A percentile compares a stretch with the other conserved stretches of the same genome.
Evolutionary conservation across 768 basidiomycete genomes (phyloP).

Genomic region (Boletales sp.): DNA sequence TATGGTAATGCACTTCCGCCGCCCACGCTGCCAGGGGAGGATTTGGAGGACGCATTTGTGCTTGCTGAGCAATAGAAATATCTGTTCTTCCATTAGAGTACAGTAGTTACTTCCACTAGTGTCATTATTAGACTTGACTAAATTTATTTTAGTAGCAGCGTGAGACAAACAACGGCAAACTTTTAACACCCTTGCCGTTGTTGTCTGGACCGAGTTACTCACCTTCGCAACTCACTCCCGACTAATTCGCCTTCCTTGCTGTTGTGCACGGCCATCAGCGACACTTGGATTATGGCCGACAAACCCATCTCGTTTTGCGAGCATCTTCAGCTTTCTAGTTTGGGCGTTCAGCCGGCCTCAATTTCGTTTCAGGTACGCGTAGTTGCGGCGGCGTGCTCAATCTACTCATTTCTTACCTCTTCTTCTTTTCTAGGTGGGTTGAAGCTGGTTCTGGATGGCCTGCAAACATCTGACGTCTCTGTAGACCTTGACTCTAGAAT

Average conservation of each 20-base stretch:
- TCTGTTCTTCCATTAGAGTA: too few relatives aligned
- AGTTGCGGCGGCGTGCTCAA: slow-evolving; percentile 24
- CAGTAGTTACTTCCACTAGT: background rate
- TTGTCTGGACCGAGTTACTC: slow-evolving; percentile 4
- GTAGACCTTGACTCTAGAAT: slow-evolving; percentile 91
- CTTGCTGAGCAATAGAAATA: slow-evolving; percentile 52
- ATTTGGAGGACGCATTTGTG: slow-evolving; percentile 72
- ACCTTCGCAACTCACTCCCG: slow-evolving; percentile 19
- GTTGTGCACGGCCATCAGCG: slow-evolving; percentile 14
- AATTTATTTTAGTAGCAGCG: background rate
- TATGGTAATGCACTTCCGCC: slow-evolving; percentile 72
- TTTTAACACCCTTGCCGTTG: slow-evolving; percentile 17
- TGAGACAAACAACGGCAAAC: slow-evolving; percentile 33
- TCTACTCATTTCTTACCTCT: background rate
- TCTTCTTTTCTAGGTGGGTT: slow-evolving; percentile 19
- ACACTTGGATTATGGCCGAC: slow-evolving; percentile 27
- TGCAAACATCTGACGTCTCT: slow-evolving; percentile 1
- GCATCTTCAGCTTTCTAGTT: slow-evolving; percentile 90
- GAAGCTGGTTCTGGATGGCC: background rate
- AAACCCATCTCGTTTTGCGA: slow-evolving; percentile 90
- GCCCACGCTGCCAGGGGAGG: slow-evolving; percentile 45
- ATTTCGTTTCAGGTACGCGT: slow-evolving; percentile 90
- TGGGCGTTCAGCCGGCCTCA: slow-evolving; percentile 93
- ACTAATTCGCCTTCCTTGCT: slow-evolving; percentile 13
- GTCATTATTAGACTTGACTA: background rate